Percentiles rank a stretch among this genome's conserved stretches.
Conservation (phyloP, 2,329 filamentous ascomycete species). For the Fusarium irregulare region DNA sequence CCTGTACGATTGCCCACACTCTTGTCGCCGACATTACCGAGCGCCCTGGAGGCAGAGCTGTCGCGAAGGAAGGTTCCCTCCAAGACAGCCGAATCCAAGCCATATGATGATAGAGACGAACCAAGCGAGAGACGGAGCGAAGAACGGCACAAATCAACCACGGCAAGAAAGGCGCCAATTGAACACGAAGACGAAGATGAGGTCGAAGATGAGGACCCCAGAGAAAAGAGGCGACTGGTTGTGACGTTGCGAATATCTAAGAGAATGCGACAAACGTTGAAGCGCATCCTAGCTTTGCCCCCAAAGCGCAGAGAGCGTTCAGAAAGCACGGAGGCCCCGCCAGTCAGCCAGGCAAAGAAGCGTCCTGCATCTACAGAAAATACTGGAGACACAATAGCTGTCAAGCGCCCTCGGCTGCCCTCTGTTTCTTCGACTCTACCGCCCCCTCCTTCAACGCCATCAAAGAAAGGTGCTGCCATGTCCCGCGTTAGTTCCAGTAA, state of each 20-base stretch:
- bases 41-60: constrained; percentile 59
- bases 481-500: constrained; percentile 65
- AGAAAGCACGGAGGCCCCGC: constrained; percentile 55
- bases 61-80: constrained; percentile 47
- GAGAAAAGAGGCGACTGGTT: constrained; percentile 49
- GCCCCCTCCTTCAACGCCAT: constrained; percentile 63
- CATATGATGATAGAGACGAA: constrained; percentile 40
- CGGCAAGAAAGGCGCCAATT: constrained; percentile 44
- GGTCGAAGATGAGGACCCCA: constrained; percentile 47
- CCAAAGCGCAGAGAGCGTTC: constrained; percentile 50
- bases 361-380: constrained; percentile 57
- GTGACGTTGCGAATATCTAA: constrained; percentile 64
- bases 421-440: constrained; percentile 52
- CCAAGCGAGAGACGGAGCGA: constrained; percentile 34
- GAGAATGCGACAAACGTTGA: constrained; percentile 57
- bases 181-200: constrained; percentile 51
- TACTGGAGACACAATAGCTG: constrained; percentile 51
- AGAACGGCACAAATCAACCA: constrained; percentile 35
- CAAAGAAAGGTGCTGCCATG: constrained; percentile 64
- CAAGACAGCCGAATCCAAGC: constrained; percentile 33
- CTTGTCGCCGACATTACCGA: constrained; percentile 67
- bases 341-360: constrained; percentile 57
- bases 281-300: constrained; percentile 60
- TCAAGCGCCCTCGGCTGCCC: constrained; percentile 58
- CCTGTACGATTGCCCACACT: constrained; percentile 59